phyloP scores from a whole-genome alignment of 2,329 filamentous ascomycete genomes.

The Venturia nashicola region DNA sequence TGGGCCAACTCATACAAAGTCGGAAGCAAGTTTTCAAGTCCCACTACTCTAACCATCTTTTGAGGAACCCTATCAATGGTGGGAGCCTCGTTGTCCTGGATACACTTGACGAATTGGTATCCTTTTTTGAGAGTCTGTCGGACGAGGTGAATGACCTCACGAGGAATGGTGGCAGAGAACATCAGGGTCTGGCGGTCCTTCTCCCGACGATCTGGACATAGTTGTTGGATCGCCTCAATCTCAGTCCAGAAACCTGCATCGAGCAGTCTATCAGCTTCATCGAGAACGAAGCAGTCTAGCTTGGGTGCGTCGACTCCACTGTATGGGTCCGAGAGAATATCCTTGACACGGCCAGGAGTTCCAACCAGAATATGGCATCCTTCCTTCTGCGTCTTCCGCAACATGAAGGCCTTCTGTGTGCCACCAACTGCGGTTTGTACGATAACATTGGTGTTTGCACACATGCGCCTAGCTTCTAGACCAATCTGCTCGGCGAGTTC shows the following conservation, averaged over 20 bases:
- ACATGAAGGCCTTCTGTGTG: slow-evolving; percentile 59
- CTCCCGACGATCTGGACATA: slow-evolving; percentile 48
- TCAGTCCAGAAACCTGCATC: slow-evolving; percentile 43
- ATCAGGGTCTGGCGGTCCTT: slow-evolving; percentile 79
- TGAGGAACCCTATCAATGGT: slow-evolving; percentile 83
- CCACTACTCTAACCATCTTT: slow-evolving; percentile 52
- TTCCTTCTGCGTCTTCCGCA: slow-evolving; percentile 53
- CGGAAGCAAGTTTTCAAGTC: slow-evolving; percentile 67
- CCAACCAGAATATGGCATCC: slow-evolving; percentile 86
- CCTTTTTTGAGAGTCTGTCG: slow-evolving; percentile 64
- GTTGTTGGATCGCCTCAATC: slow-evolving; percentile 33
- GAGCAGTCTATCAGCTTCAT: slow-evolving; percentile 56
- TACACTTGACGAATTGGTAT: slow-evolving; percentile 87
- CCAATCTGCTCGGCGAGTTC: slow-evolving; percentile 55
- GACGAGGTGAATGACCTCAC: slow-evolving; percentile 69
- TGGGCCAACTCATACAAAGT: slow-evolving; percentile 64
- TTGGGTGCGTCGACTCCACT: slow-evolving; percentile 52
- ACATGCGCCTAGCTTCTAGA: slow-evolving; percentile 60
- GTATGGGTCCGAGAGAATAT: slow-evolving; percentile 57
- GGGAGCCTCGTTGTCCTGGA: slow-evolving; percentile 65
- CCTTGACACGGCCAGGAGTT: slow-evolving; percentile 77
- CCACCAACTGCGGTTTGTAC: slow-evolving; percentile 82
- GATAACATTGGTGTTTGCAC: slow-evolving; percentile 51
- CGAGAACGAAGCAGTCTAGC: slow-evolving; percentile 47
- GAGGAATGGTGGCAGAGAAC: slow-evolving; percentile 87